These are phyloP conservation scores for Rhododendron ovatum DNA, from an alignment of 148 eudicot genomes.

Conservation along the genomic window DNA sequence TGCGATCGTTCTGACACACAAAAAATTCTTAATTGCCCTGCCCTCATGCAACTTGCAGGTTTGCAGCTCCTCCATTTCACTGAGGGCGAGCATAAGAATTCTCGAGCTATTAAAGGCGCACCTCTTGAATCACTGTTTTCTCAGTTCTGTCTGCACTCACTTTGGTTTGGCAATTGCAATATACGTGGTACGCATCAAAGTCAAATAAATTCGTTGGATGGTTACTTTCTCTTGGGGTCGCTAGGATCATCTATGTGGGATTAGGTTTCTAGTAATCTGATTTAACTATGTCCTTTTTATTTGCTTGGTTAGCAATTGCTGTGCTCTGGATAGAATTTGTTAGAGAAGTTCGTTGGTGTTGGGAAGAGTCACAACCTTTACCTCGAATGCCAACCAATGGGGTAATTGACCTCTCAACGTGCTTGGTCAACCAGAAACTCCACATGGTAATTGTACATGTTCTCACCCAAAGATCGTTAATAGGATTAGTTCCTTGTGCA, in stretches of 20 bases:
- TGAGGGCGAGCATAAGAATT: slow-evolving; percentile 51
- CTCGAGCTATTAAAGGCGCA: slow-evolving; percentile 85
- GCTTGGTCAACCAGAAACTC: slow-evolving; percentile 88
- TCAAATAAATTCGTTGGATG: slow-evolving; percentile 1
- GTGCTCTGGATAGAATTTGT: slow-evolving; percentile 96
- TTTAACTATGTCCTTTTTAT: slow-evolving; percentile 11
- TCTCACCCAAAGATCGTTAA: neutral
- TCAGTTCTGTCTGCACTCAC: slow-evolving; percentile 80
- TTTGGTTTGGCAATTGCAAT: slow-evolving; percentile 95
- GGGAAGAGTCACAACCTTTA: slow-evolving; percentile 95
- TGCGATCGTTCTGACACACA: neutral
- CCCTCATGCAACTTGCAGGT: slow-evolving; percentile 31
- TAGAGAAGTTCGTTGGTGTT: slow-evolving; percentile 96
- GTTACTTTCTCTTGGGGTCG: neutral
- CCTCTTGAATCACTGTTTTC: slow-evolving; percentile 80
- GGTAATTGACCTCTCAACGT: slow-evolving; percentile 73
- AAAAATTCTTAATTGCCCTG: neutral
- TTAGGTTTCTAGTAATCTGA: neutral
- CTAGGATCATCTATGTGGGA: neutral
- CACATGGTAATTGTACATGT: slow-evolving; percentile 64
- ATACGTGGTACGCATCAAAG: slow-evolving; percentile 65
- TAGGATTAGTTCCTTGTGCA: slow-evolving; percentile 5
- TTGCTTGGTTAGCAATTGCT: slow-evolving; percentile 66
- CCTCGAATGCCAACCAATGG: slow-evolving; percentile 66
- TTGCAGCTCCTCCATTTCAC: slow-evolving; percentile 32